phyloP scores from a whole-genome alignment of 2,329 filamentous ascomycete genomes.

The Sphaerulina musiva region DNA sequence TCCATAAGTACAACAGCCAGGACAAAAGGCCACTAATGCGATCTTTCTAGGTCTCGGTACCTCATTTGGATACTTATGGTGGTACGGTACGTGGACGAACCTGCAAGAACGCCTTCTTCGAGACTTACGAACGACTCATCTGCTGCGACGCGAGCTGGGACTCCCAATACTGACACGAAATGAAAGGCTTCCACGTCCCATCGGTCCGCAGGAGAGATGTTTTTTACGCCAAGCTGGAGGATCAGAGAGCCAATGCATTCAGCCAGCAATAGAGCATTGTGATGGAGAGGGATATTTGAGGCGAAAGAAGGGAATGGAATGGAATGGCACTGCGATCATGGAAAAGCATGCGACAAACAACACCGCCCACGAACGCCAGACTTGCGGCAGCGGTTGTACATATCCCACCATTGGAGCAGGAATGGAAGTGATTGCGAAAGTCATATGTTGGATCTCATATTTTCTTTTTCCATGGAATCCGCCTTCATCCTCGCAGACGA shows the following conservation, averaged over 20 bases:
- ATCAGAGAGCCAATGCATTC: constrained; percentile 49
- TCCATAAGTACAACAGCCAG: background rate
- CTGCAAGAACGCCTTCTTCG: background rate
- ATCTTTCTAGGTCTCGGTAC: constrained; percentile 51
- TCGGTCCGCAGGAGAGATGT: constrained; percentile 56
- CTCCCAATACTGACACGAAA: background rate
- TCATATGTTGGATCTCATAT: background rate
- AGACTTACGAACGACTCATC: background rate
- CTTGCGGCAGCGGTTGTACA: constrained; percentile 13
- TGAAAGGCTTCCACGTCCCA: constrained; percentile 57
- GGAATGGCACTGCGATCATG: constrained; percentile 2
- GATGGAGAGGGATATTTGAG: background rate
- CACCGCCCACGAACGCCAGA: background rate
- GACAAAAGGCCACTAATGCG: background rate
- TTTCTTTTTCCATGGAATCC: no score
- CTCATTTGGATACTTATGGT: constrained; percentile 59
- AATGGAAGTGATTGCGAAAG: constrained; percentile 14
- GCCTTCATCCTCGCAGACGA: background rate
- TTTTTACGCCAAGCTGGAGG: constrained; percentile 59
- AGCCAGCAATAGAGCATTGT: constrained; percentile 29
- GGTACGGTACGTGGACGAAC: constrained; percentile 52
- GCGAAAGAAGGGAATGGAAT: background rate
- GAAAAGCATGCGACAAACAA: constrained; percentile 6
- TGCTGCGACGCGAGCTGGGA: background rate
- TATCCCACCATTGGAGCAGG: constrained; percentile 10